Evolutionary conservation across 768 basidiomycete genomes (phyloP), one percentile per base, ranked within the genome.

Genomic region (Auricularia sp.): DNA sequence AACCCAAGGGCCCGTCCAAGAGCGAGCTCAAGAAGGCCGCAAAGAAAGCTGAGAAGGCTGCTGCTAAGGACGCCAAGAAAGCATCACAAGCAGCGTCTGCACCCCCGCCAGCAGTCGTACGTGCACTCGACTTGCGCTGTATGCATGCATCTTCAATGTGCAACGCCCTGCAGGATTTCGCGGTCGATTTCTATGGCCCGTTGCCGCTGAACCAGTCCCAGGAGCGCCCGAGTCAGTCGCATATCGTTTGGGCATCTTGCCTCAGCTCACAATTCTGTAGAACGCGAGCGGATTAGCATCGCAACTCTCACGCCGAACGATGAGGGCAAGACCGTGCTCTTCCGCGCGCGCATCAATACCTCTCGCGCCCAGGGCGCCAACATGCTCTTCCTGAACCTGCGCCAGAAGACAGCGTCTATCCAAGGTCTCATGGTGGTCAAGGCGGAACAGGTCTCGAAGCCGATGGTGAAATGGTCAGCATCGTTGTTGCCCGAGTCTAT

Each of bases 381-480:
- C 79, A 93, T 98, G 86, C 90, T 91, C 62, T 99, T 99, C 77
- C 77, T 98, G 62, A 87, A 87, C 72, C 81, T 99, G 64, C 90
- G 96, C 65, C 96, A 99, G 74, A 84, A 90, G 69, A 87, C 83
- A 14, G 82, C 88, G 71, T 81, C 95, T 0, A 86, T 99, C 8
- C 96, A 98, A 73, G 94, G 90, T 42, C 78, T 98, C 47, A 78
- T 96, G 66, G 75, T 79, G 60, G 84, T 90, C 29, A 78, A 87
- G 10, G 82, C 85, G 11, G 88, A 84, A 58, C 86, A 84, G 70
- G 82, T 98, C 34, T 95, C 92, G 67, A 98, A 95, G 77, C 94
- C 96, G 74, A 99, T 99, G 97, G 84, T 93, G 44, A 97, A 93
- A 76, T 98, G 90, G 89, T 84, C 87, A 18, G 86, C 86, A 21